Percentiles rank a stretch among this genome's conserved stretches.
phyloP scores from a whole-genome alignment of 2,329 filamentous ascomycete genomes.

The Calonectria pauciramosa region DNA sequence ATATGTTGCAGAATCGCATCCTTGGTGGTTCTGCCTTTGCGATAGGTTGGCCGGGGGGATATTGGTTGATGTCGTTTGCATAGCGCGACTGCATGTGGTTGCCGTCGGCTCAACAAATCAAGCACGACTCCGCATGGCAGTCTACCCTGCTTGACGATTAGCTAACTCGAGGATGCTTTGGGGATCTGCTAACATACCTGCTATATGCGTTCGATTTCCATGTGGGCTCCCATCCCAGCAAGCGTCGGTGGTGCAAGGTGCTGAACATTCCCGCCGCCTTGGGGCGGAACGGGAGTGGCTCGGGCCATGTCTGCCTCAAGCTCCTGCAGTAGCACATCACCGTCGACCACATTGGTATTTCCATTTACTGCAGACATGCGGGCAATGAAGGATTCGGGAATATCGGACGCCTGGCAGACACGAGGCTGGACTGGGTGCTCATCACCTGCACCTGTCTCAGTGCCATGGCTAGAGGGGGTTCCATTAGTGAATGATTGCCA shows the following conservation, averaged over 20 bases:
- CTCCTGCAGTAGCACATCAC: not conserved
- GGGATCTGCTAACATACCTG: not conserved
- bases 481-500: conserved; percentile 12
- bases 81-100: not conserved
- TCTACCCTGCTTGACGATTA: not conserved
- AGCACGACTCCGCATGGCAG: not conserved
- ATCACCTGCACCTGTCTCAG: not conserved
- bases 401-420: not conserved
- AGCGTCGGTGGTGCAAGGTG: not conserved
- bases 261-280: not conserved
- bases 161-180: not conserved
- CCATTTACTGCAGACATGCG: conserved; percentile 3
- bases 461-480: not conserved
- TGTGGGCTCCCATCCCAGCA: not conserved
- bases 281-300: not conserved
- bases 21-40: not conserved
- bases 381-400: conserved; percentile 17
- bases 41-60: not conserved
- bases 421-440: not conserved
- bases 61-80: not conserved
- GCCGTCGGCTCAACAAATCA: not conserved
- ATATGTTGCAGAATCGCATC: not conserved
- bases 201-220: not conserved
- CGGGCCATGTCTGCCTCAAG: conserved; percentile 9
- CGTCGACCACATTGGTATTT: not conserved